phyloP scores from a whole-genome alignment of 2,329 filamentous ascomycete species.

The Sporothrix inflata region DNA sequence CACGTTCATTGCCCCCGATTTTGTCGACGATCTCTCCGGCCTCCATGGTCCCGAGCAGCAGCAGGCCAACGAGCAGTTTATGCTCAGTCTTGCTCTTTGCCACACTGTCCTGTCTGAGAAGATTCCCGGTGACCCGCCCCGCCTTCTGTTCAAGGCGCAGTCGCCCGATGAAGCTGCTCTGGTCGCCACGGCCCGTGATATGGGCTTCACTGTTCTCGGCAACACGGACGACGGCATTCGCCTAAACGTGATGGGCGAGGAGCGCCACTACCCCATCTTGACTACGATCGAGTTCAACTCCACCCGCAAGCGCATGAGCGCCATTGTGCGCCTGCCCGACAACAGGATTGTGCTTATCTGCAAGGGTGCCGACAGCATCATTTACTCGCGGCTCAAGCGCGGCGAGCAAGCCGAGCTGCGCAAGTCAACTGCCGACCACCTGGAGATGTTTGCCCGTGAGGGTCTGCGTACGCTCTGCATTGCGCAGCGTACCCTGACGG shows the following conservation, averaged over 20 bases:
- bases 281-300: slow-evolving; percentile 99
- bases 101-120: slow-evolving; percentile 94
- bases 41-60: slow-evolving; percentile 76
- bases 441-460: slow-evolving; percentile 96
- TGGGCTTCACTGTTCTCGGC: slow-evolving; percentile 90
- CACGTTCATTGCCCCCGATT: slow-evolving; percentile 91
- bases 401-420: slow-evolving; percentile 87
- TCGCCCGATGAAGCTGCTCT: slow-evolving; percentile 95
- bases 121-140: slow-evolving; percentile 84
- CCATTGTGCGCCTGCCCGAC: slow-evolving; percentile 93
- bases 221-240: slow-evolving; percentile 78
- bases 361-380: slow-evolving; percentile 96
- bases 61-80: slow-evolving; percentile 81
- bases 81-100: slow-evolving; percentile 93
- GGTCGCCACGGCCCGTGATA: slow-evolving; percentile 90
- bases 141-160: slow-evolving; percentile 94
- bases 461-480: slow-evolving; percentile 94
- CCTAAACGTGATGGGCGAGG: slow-evolving; percentile 83
- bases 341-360: slow-evolving; percentile 89
- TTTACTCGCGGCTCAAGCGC: slow-evolving; percentile 85
- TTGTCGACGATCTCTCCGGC: slow-evolving; percentile 79
- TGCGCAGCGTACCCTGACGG: slow-evolving; percentile 76
- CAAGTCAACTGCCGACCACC: slow-evolving; percentile 82
- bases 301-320: slow-evolving; percentile 94
- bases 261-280: slow-evolving; percentile 81